Evolutionary conservation across 2,329 filamentous ascomycete species (phyloP).

Genomic region (Spiromastix sp.): DNA sequence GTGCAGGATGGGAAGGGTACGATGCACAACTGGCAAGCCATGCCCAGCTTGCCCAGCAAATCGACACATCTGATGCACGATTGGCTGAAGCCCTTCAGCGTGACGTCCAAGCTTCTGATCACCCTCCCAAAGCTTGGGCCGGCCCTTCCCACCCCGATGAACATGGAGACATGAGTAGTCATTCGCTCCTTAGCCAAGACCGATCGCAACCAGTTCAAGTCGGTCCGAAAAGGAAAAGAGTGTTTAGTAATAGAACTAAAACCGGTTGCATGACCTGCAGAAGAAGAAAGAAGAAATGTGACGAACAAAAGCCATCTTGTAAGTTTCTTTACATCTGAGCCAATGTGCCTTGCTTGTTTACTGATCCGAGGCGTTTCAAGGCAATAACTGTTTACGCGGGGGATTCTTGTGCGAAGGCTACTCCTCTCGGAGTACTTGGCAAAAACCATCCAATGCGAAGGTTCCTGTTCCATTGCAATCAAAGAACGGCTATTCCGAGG

Average conservation of each 20-base stretch:
- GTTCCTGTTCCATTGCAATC: conserved; percentile 68
- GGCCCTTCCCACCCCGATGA: conserved; percentile 24
- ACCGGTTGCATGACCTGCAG: conserved; percentile 91
- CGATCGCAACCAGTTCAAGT: conserved; percentile 24
- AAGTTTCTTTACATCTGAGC: conserved; percentile 29
- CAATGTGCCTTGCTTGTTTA: conserved; percentile 6
- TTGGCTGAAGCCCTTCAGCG: conserved; percentile 43
- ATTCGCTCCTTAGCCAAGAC: conserved; percentile 15
- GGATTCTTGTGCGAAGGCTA: conserved; percentile 90
- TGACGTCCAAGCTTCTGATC: conserved; percentile 35
- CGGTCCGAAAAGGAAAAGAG: conserved; percentile 37
- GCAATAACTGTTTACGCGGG: conserved; percentile 81
- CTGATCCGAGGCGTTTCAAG: conserved; percentile 32
- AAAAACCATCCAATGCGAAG: conserved; percentile 63
- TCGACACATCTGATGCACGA: conserved; percentile 39
- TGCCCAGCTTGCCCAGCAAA: conserved; percentile 35
- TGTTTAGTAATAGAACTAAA: conserved; percentile 90
- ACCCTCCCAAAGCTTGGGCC: conserved; percentile 20
- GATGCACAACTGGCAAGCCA: conserved; percentile 35
- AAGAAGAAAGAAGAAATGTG: conserved; percentile 93
- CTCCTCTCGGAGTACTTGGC: conserved; percentile 65
- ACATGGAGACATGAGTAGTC: conserved; percentile 20
- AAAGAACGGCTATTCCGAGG: conserved; percentile 52
- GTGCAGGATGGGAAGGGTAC: conserved; percentile 25
- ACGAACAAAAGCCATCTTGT: conserved; percentile 90